Base-by-base conservation (phyloP, 2,329 filamentous ascomycete genomes). In the Neonectria magnoliae region DNA sequence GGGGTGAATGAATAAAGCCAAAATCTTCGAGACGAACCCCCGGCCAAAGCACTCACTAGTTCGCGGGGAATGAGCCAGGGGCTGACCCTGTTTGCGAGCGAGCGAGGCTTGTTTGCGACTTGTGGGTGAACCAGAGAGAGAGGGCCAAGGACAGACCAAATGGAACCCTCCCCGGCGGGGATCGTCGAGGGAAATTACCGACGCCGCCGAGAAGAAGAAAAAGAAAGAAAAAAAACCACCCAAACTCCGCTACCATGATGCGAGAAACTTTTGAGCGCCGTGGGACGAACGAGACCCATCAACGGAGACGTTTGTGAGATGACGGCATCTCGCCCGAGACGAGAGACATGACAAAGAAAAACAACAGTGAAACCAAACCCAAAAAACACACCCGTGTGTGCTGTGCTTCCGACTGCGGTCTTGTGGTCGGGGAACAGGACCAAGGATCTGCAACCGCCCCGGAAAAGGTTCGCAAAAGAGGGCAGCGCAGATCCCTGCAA, bases 231-330 rank as follows among this genome's bases (percentile, higher is more conserved):
- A 65, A n/a, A 47, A 54, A 42, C 62, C 50, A 44, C 55, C 60
- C 52, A 71, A 71, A 71, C 68, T 71, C 68, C 71, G 61, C 56
- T 64, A 65, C 67, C 57, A 63, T 63, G 54, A 71, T 70, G 68
- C 60, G 59, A 63, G 25, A 60, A 70, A 73, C 71, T 73, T 73
- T 73, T 73, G 57, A 70, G 69, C 71, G 71, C 71, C 71, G 63
- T 42, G 64, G 67, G 61, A 66, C 42, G 48, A 51, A 66, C 42
- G 48, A 54, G 44, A 57, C 64, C 47, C 53, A 27, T 42, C 53
- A 41, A 53, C 44, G 25, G 54, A 62, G 47, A n/a, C 41, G 41
- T 45, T 13, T 22, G 22, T 31, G 47, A 18, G 27, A 25, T 41
- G 56, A 52, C 53, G 22, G 52, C 52, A 20, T 53, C 57, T 50